These are phyloP conservation scores for Selaginella tamariscina DNA, from an alignment of 75 land plant genomes.

Conservation along the genomic window DNA sequence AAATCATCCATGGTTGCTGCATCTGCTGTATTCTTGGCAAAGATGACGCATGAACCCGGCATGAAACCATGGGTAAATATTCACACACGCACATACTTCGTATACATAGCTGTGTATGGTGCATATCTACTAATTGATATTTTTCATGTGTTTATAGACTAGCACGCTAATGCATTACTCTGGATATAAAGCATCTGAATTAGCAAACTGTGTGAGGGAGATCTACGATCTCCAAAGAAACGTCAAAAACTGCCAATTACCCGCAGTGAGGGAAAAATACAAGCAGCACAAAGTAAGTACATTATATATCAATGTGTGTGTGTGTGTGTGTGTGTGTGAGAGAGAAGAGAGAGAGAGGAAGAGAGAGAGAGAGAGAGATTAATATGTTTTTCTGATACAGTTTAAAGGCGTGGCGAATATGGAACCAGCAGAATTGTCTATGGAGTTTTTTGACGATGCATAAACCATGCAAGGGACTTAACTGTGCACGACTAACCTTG, in stretches of 20 bases:
- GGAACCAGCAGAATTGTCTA: too few relatives aligned
- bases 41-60: conserved; percentile 35
- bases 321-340: too few relatives aligned
- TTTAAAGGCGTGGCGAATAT: too few relatives aligned
- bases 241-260: conserved; percentile 24
- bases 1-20: conserved; percentile 63
- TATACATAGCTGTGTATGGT: not conserved
- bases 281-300: conserved; percentile 64
- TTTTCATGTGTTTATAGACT: conserved; percentile 29
- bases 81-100: too few relatives aligned
- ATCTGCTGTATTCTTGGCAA: conserved; percentile 49
- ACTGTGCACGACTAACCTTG: too few relatives aligned
- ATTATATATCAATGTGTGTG: too few relatives aligned
- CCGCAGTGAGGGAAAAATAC: conserved; percentile 64
- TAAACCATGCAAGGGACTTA: too few relatives aligned
- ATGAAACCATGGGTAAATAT: conserved; percentile 57
- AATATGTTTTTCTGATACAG: too few relatives aligned
- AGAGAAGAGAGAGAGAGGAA: too few relatives aligned
- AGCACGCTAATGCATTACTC: conserved; percentile 28
- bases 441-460: too few relatives aligned
- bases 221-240: conserved; percentile 46
- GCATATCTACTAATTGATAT: not conserved
- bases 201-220: conserved; percentile 44
- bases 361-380: too few relatives aligned
- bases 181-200: conserved; percentile 45